These are phyloP conservation scores for Piper betle DNA, from an alignment of 164 flowering plant species.

Conservation along the genomic window DNA sequence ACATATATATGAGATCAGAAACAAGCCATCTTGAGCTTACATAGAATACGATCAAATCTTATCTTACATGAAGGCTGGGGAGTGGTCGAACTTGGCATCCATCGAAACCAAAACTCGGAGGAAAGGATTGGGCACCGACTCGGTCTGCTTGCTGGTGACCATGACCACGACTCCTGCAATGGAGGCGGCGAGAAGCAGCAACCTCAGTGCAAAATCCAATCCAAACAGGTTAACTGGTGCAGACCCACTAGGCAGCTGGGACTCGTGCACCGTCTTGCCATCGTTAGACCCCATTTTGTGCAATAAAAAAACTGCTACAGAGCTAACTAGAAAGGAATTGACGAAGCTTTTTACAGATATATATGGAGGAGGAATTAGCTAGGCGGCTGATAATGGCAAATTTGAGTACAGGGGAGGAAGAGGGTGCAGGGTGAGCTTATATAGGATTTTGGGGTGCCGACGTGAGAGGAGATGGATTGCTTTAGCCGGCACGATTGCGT, in stretches of 20 bases:
- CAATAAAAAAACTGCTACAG: too few species aligned
- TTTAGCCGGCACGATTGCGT: too few species aligned
- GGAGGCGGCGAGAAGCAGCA: conserved; percentile 13
- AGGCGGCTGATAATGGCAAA: too few species aligned
- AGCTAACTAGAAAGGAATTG: too few species aligned
- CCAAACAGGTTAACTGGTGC: conserved; percentile 1
- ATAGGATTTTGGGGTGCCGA: too few species aligned
- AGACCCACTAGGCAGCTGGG: neutral
- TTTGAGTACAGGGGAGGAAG: too few species aligned
- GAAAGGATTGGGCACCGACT: neutral
- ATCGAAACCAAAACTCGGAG: neutral
- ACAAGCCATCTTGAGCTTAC: neutral
- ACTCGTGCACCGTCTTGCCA: conserved; percentile 2
- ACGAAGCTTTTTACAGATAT: too few species aligned
- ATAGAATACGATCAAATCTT: neutral
- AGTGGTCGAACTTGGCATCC: conserved; percentile 10
- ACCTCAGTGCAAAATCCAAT: conserved; percentile 9
- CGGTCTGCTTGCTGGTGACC: conserved; percentile 18
- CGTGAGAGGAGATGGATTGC: too few species aligned
- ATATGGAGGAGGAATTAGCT: too few species aligned
- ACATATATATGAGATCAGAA: neutral
- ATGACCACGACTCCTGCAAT: conserved; percentile 10
- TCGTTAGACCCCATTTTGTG: too few species aligned
- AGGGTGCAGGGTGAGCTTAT: too few species aligned
- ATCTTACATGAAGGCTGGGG: conserved; percentile 21